A percentile compares a stretch with the other conserved stretches of the same genome.
These are phyloP conservation scores for Tuber umbilicatum DNA, from an alignment of 495 filamentous ascomycete species.

Conservation along the genomic window DNA sequence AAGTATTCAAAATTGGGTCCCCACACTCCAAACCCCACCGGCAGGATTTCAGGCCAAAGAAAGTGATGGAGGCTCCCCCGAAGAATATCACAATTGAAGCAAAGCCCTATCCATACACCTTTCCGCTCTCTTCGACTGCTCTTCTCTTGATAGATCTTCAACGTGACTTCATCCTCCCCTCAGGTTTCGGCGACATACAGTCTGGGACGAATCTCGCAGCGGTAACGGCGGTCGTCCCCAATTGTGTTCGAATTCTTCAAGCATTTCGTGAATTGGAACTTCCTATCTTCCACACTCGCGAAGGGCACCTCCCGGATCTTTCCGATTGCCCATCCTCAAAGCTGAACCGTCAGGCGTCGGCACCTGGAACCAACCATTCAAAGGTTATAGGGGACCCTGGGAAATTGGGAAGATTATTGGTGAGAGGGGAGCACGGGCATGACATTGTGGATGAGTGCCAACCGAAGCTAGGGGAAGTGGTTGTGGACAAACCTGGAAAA, in stretches of 20 bases:
- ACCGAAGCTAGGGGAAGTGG: conserved; percentile 53
- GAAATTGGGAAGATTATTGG: conserved; percentile 54
- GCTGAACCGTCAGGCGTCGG: conserved; percentile 46
- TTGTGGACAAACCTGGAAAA: conserved; percentile 64
- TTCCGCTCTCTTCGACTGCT: conserved; percentile 42
- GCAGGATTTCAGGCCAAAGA: neutral
- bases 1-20: conserved; percentile 6
- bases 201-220: conserved; percentile 13
- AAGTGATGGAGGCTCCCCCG: conserved; percentile 7
- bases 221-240: conserved; percentile 7
- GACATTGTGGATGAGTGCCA: conserved; percentile 58
- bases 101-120: conserved; percentile 43
- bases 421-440: conserved; percentile 59
- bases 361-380: conserved; percentile 44
- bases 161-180: conserved; percentile 42
- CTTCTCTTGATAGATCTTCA: conserved; percentile 46
- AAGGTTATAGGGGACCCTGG: conserved; percentile 54
- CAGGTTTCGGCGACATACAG: conserved; percentile 42
- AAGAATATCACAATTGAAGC: conserved; percentile 37
- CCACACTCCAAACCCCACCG: neutral
- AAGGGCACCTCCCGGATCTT: conserved; percentile 50
- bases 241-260: conserved; percentile 47
- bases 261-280: conserved; percentile 54
- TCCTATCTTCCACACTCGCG: conserved; percentile 63
- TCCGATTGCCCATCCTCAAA: conserved; percentile 52